Conservation (phyloP, 352 stramenopile species). For the Phytophthora sojae region DNA sequence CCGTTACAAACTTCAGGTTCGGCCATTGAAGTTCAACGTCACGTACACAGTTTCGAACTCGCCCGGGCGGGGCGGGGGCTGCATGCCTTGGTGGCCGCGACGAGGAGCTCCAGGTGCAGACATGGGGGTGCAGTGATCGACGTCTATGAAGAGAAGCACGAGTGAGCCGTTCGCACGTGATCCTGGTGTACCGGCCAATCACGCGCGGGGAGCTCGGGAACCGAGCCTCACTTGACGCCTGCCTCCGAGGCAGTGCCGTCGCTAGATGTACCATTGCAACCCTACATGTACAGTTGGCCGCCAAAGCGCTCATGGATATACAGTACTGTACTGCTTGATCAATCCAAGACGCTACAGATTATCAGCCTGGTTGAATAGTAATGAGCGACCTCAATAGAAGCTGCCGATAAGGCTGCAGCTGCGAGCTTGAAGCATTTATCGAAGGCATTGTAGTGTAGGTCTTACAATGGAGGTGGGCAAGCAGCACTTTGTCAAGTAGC, state of each 20-base stretch:
- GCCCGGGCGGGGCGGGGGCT: constrained; percentile 24
- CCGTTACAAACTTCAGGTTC: constrained; percentile 35
- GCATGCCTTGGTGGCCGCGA: constrained; percentile 29
- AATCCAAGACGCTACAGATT: no score
- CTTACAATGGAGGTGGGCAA: neutral
- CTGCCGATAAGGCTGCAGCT: no score
- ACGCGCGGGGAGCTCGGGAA: constrained; percentile 9
- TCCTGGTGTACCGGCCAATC: constrained; percentile 24
- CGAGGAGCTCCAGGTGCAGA: constrained; percentile 17
- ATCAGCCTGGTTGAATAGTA: no score
- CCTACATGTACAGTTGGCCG: no score
- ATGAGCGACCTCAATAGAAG: no score
- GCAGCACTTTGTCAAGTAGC: neutral
- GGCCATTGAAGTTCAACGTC: neutral
- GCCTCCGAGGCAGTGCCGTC: no score
- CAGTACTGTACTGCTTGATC: no score
- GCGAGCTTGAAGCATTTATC: no score
- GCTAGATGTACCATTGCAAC: no score
- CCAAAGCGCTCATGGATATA: no score
- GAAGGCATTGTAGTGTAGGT: no score
- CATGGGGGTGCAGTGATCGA: constrained; percentile 3
- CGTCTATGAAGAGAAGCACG: neutral
- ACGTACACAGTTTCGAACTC: constrained; percentile 31
- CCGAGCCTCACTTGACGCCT: neutral
- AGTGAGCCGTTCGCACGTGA: constrained; percentile 23